These are phyloP conservation scores for Rosa persica DNA, from an alignment of 306 rosid genomes.

Conservation along the genomic window DNA sequence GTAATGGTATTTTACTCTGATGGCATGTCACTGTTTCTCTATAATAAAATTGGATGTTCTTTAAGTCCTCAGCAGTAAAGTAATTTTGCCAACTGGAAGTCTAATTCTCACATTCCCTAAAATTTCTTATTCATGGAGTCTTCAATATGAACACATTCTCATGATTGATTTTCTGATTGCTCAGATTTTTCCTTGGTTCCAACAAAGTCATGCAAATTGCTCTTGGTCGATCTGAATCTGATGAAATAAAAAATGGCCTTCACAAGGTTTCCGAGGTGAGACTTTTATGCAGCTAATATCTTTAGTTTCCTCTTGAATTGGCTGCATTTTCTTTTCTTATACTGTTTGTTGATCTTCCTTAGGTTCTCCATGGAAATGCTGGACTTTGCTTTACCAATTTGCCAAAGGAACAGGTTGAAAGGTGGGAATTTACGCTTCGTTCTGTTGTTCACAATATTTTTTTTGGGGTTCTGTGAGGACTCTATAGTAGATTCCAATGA, in stretches of 20 bases:
- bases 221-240: conserved; percentile 72
- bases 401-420: conserved; percentile 77
- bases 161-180: not conserved
- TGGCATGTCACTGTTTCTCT: not conserved
- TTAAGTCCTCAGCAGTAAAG: not conserved
- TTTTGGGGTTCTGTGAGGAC: not conserved
- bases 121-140: not conserved
- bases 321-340: not conserved
- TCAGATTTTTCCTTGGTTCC: conserved; percentile 86
- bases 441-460: not conserved
- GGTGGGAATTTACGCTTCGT: conserved; percentile 38
- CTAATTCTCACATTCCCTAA: not conserved
- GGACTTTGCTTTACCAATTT: conserved; percentile 78
- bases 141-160: not conserved
- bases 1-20: not conserved
- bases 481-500: not conserved
- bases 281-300: not conserved
- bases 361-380: conserved; percentile 85
- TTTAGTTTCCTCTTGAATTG: not conserved
- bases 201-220: conserved; percentile 95
- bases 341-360: not conserved
- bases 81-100: not conserved
- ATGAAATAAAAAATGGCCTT: conserved; percentile 59
- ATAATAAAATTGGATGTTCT: not conserved
- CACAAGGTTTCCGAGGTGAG: conserved; percentile 79